Percentiles rank a stretch among this genome's conserved stretches.
Evolutionary conservation across 2,329 filamentous ascomycete genomes (phyloP).

Genomic region (Fusarium sp.): DNA sequence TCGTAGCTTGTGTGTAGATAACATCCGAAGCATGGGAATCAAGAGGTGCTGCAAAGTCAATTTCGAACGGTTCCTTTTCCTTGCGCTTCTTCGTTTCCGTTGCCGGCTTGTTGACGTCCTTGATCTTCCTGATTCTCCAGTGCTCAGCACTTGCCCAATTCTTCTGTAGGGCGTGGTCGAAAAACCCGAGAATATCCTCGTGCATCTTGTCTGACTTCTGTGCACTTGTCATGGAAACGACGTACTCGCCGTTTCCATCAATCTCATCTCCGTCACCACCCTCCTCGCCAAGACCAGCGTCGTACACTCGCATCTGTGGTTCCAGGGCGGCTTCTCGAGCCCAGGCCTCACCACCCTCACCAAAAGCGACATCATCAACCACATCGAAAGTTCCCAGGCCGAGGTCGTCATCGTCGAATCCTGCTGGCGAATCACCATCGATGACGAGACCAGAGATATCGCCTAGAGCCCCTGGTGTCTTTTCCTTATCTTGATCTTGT

Average conservation of each 20-base stretch:
- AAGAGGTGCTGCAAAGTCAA: constrained; percentile 86
- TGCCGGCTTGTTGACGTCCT: constrained; percentile 76
- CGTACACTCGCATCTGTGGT: constrained; percentile 86
- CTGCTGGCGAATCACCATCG: constrained; percentile 86
- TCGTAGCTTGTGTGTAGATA: constrained; percentile 84
- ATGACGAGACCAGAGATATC: constrained; percentile 86
- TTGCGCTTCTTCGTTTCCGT: constrained; percentile 77
- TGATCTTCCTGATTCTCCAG: constrained; percentile 96
- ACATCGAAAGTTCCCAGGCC: constrained; percentile 79
- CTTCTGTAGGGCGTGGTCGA: constrained; percentile 95
- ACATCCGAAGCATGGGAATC: constrained; percentile 77
- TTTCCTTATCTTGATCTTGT: constrained; percentile 75
- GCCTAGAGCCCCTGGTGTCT: constrained; percentile 65
- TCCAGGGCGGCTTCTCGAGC: constrained; percentile 89
- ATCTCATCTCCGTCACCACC: constrained; percentile 55
- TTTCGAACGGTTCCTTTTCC: constrained; percentile 96
- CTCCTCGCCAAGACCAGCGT: constrained; percentile 72
- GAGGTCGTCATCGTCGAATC: constrained; percentile 79
- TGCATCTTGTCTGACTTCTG: constrained; percentile 77
- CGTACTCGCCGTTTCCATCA: constrained; percentile 76
- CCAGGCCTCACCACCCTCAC: constrained; percentile 96
- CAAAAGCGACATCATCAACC: constrained; percentile 83
- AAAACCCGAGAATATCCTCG: constrained; percentile 97
- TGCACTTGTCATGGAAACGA: constrained; percentile 81
- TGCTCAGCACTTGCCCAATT: constrained; percentile 99